Evolutionary conservation across 1,284 basidiomycete genomes (phyloP).

Genomic region (Abortiporus biennis): DNA sequence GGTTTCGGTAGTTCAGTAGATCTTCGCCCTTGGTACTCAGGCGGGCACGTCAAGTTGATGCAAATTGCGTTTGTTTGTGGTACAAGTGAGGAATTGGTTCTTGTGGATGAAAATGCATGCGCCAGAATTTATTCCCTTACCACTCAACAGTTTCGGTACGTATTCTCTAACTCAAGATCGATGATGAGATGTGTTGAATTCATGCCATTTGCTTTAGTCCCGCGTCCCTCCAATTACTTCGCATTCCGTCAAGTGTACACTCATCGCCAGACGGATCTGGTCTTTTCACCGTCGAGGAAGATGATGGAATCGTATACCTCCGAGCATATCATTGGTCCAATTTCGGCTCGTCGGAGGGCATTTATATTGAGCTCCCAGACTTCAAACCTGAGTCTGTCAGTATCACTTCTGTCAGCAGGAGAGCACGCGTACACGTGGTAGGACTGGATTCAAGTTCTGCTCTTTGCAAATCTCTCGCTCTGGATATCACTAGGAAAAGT

Average conservation of each 20-base stretch:
- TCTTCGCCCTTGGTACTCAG: slow-evolving; percentile 37
- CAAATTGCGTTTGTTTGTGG: slow-evolving; percentile 36
- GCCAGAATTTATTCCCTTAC: slow-evolving; percentile 44
- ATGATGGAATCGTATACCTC: slow-evolving; percentile 18
- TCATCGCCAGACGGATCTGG: slow-evolving; percentile 51
- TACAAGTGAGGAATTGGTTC: slow-evolving; percentile 37
- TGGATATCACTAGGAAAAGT: slow-evolving; percentile 47
- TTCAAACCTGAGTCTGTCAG: slow-evolving; percentile 20
- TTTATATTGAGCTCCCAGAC: slow-evolving; percentile 27
- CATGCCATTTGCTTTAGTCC: slow-evolving; percentile 28
- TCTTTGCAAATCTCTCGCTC: slow-evolving; percentile 31
- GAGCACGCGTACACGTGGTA: slow-evolving; percentile 36
- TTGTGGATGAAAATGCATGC: slow-evolving; percentile 35
- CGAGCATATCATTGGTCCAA: slow-evolving; percentile 48
- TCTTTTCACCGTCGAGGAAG: slow-evolving; percentile 29
- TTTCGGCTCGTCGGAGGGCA: slow-evolving; percentile 44
- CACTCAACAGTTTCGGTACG: slow-evolving; percentile 45
- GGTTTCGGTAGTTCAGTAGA: slow-evolving; percentile 33
- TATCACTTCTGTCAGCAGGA: slow-evolving; percentile 40
- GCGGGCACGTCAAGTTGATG: slow-evolving; percentile 19
- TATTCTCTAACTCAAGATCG: background rate
- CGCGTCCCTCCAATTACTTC: slow-evolving; percentile 34
- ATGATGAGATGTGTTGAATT: background rate
- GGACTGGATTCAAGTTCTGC: slow-evolving; percentile 25
- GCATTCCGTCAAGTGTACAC: slow-evolving; percentile 27